Conservation (phyloP, 2,329 filamentous ascomycete genomes). For the Monilinia fructigena region DNA sequence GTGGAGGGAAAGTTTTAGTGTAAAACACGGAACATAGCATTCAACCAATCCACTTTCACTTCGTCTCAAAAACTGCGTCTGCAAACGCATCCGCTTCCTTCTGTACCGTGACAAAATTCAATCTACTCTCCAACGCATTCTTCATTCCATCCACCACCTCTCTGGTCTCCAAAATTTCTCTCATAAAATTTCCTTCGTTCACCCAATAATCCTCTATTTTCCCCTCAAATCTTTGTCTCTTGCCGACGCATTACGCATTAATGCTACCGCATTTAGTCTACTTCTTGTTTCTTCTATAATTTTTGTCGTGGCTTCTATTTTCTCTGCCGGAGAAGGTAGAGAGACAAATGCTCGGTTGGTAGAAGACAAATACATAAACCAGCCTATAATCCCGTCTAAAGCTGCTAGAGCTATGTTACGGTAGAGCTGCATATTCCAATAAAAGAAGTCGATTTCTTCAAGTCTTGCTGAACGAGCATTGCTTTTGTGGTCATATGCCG, state of each 20-base stretch:
- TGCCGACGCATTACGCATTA: conserved; percentile 76
- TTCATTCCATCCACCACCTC: conserved; percentile 72
- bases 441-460: conserved; percentile 65
- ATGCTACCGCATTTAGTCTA: conserved; percentile 69
- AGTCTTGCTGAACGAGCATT: conserved; percentile 63
- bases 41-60: background rate
- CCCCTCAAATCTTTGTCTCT: conserved; percentile 69
- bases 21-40: background rate
- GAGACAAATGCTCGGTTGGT: conserved; percentile 76
- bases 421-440: conserved; percentile 65
- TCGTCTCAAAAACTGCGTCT: conserved; percentile 41
- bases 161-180: conserved; percentile 74
- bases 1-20: background rate
- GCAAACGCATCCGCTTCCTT: conserved; percentile 64
- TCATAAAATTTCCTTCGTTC: conserved; percentile 70
- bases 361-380: conserved; percentile 69
- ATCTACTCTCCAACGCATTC: conserved; percentile 61
- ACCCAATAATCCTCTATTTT: conserved; percentile 74
- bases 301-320: conserved; percentile 60
- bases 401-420: conserved; percentile 63
- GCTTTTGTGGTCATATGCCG: conserved; percentile 61
- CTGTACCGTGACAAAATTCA: conserved; percentile 61
- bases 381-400: conserved; percentile 63
- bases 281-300: conserved; percentile 59
- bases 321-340: conserved; percentile 60